phyloP scores from a whole-genome alignment of 164 flowering plant genomes.

The Taxillus chinensis region DNA sequence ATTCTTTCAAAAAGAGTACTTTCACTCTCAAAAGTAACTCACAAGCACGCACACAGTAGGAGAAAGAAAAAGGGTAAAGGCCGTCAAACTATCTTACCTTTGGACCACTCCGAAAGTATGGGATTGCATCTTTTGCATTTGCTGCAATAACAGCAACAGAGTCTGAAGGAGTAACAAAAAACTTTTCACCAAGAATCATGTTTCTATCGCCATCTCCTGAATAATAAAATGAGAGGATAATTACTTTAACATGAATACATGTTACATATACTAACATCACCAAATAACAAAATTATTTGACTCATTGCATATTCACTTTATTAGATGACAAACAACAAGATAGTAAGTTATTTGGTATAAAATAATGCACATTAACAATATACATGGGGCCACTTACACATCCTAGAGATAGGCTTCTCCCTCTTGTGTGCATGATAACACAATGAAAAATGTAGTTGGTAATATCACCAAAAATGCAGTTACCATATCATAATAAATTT shows the following conservation, averaged over 20 bases:
- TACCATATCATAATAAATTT: too few relatives aligned
- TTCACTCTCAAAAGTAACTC: not conserved
- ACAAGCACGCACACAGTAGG: not conserved
- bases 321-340: too few relatives aligned
- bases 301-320: too few relatives aligned
- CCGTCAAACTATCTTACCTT: conserved; percentile 41
- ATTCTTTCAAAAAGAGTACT: not conserved
- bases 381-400: too few relatives aligned
- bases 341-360: too few relatives aligned
- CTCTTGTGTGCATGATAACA: too few relatives aligned
- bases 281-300: too few relatives aligned
- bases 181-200: conserved; percentile 79
- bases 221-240: conserved; percentile 7
- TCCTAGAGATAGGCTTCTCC: too few relatives aligned
- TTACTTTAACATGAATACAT: not conserved
- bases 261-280: too few relatives aligned
- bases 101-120: conserved; percentile 72
- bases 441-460: too few relatives aligned
- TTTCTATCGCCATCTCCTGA: conserved; percentile 98
- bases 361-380: too few relatives aligned
- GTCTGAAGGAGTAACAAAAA: conserved; percentile 96
- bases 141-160: conserved; percentile 98
- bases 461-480: too few relatives aligned
- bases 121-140: conserved; percentile 85
- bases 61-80: not conserved